Evolutionary conservation across 352 stramenopile species (phyloP).

Genomic region (Phytophthora multivora): DNA sequence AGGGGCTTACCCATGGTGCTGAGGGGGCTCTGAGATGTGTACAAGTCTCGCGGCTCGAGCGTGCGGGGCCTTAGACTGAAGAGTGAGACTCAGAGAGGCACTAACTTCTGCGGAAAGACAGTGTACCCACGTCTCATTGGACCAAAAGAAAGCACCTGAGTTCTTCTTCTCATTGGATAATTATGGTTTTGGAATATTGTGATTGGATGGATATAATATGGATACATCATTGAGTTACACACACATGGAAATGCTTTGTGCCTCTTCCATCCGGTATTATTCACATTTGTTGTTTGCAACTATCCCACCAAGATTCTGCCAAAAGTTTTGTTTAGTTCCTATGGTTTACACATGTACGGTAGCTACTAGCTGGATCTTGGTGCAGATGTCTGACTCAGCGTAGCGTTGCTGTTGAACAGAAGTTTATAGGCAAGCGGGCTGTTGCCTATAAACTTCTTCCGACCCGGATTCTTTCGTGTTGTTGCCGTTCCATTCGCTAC

Average conservation of each 20-base stretch:
- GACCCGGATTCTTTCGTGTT: slow-evolving; percentile 22
- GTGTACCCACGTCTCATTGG: slow-evolving; percentile 33
- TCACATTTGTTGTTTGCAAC: no score
- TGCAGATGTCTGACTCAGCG: no score
- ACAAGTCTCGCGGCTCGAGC: neutral
- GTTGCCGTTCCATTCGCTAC: slow-evolving; percentile 7
- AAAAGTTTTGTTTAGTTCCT: neutral
- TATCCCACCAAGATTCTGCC: slow-evolving; percentile 6
- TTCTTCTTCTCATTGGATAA: slow-evolving; percentile 23
- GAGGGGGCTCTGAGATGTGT: neutral
- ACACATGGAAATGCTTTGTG: neutral
- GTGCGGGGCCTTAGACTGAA: slow-evolving; percentile 14
- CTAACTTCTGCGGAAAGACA: slow-evolving; percentile 30
- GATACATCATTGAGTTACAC: slow-evolving; percentile 9
- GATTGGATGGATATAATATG: slow-evolving; percentile 16
- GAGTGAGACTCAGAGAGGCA: slow-evolving; percentile 23
- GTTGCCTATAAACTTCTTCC: neutral
- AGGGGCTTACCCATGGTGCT: slow-evolving; percentile 26
- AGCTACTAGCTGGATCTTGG: neutral
- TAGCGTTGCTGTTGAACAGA: no score
- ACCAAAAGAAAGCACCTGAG: slow-evolving; percentile 20
- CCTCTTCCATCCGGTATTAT: neutral
- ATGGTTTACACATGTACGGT: no score
- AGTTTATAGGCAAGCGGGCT: neutral
- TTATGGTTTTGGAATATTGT: neutral